Evolutionary conservation across 1,284 basidiomycete species (phyloP).

Genomic region (Porphyrellus sp.): DNA sequence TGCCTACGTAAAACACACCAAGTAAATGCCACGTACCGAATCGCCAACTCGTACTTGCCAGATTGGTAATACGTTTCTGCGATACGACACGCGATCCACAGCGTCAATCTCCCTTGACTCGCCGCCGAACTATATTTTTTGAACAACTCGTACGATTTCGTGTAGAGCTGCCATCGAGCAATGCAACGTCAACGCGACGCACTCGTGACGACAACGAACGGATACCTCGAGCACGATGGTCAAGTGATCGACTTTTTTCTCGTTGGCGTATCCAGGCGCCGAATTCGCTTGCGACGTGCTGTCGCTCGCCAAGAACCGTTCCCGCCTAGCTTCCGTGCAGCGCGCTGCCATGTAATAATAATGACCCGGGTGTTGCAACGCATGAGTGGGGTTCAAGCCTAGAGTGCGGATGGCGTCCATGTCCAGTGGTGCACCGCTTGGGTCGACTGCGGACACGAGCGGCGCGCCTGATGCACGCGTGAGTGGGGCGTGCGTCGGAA

Average conservation of each 20-base stretch:
- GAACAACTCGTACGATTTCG: conserved; percentile 86
- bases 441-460: conserved; percentile 1
- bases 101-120: conserved; percentile 67
- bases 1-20: not conserved
- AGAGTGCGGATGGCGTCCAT: conserved; percentile 51
- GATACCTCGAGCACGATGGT: conserved; percentile 75
- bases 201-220: not conserved
- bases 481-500: conserved; percentile 56
- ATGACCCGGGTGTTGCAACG: conserved; percentile 84
- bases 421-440: conserved; percentile 40
- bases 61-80: conserved; percentile 78
- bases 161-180: conserved; percentile 66
- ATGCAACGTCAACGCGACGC: not conserved
- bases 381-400: conserved; percentile 66
- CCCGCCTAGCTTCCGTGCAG: conserved; percentile 74
- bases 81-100: conserved; percentile 84
- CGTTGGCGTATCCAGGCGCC: conserved; percentile 72
- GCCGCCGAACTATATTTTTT: conserved; percentile 60
- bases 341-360: conserved; percentile 87
- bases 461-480: conserved; percentile 32
- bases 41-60: conserved; percentile 79
- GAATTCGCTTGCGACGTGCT: conserved; percentile 28
- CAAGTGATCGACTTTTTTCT: conserved; percentile 86
- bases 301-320: conserved; percentile 63
- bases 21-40: conserved; percentile 48